A percentile compares a stretch with the other conserved stretches of the same genome.
Conservation (phyloP, 257 asterid species). For the Solanum megistacrolobum region DNA sequence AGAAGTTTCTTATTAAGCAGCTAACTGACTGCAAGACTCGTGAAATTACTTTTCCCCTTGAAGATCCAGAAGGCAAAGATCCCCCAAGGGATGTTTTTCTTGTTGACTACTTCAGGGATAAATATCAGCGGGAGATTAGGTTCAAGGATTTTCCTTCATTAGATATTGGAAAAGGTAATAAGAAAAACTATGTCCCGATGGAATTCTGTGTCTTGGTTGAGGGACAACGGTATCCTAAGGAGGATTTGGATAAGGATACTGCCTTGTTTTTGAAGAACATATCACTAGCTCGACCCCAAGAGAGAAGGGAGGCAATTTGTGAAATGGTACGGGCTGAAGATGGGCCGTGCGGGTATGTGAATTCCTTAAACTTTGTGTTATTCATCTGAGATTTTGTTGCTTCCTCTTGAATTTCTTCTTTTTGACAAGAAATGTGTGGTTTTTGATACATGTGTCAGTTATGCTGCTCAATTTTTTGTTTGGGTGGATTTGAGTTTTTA, state of each 20-base stretch:
- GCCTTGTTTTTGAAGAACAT: slow-evolving; percentile 18
- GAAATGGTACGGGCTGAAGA: slow-evolving; percentile 48
- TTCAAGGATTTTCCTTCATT: slow-evolving; percentile 44
- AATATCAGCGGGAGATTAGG: slow-evolving; percentile 30
- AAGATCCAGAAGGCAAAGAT: slow-evolving; percentile 34
- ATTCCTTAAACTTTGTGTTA: not conserved
- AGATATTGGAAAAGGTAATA: slow-evolving; percentile 33
- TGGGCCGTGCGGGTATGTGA: slow-evolving; percentile 70
- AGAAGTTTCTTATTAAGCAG: slow-evolving; percentile 34
- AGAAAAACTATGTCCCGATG: slow-evolving; percentile 48
- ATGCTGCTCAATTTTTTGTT: not conserved
- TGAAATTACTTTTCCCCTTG: slow-evolving; percentile 13
- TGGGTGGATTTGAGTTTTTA: not conserved
- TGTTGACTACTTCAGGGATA: slow-evolving; percentile 43
- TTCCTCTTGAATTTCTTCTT: not conserved
- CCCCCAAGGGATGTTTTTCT: slow-evolving; percentile 13
- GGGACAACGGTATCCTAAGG: slow-evolving; percentile 62
- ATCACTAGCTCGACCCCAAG: slow-evolving; percentile 34
- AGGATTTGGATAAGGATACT: slow-evolving; percentile 24
- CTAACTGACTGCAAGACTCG: slow-evolving; percentile 10
- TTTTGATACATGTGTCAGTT: not conserved
- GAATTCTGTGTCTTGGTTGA: slow-evolving; percentile 55
- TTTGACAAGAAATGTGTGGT: not conserved
- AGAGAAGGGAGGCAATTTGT: slow-evolving; percentile 27
- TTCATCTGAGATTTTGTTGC: not conserved